Conservation (phyloP, 1,139 yeast species). For the Zhuliangozyma blackwelliae region DNA sequence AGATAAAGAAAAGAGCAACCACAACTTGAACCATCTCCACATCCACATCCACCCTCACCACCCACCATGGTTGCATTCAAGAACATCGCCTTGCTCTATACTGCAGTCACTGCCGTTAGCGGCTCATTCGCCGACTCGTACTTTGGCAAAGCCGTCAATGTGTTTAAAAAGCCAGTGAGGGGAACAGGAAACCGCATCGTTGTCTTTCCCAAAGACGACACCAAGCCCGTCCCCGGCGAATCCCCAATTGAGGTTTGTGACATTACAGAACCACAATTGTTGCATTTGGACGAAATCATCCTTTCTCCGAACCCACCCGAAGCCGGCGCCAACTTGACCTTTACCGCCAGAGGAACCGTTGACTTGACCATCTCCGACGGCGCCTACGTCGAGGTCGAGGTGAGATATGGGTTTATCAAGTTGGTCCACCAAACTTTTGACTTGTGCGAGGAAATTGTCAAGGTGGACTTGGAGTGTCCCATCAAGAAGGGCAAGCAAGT, state of each 20-base stretch:
- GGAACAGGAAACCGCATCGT: not conserved
- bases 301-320: conserved; percentile 84
- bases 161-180: conserved; percentile 1
- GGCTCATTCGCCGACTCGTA: conserved; percentile 11
- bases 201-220: conserved; percentile 20
- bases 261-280: conserved; percentile 52
- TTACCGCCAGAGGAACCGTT: conserved; percentile 67
- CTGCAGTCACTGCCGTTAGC: conserved; percentile 17
- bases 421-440: conserved; percentile 83
- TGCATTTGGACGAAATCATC: conserved; percentile 56
- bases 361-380: conserved; percentile 62
- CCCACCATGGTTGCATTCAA: conserved; percentile 25
- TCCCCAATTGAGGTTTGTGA: conserved; percentile 84
- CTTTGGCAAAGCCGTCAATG: conserved; percentile 13
- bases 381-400: conserved; percentile 91
- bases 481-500: conserved; percentile 62
- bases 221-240: conserved; percentile 82
- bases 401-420: conserved; percentile 85
- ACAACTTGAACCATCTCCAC: too few species aligned
- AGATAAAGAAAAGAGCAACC: too few species aligned
- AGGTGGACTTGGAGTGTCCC: conserved; percentile 83
- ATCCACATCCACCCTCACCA: too few species aligned
- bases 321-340: conserved; percentile 74
- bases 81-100: conserved; percentile 15
- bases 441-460: conserved; percentile 79